phyloP scores from a whole-genome alignment of 768 basidiomycete genomes.

The Cubamyces lactineus region DNA sequence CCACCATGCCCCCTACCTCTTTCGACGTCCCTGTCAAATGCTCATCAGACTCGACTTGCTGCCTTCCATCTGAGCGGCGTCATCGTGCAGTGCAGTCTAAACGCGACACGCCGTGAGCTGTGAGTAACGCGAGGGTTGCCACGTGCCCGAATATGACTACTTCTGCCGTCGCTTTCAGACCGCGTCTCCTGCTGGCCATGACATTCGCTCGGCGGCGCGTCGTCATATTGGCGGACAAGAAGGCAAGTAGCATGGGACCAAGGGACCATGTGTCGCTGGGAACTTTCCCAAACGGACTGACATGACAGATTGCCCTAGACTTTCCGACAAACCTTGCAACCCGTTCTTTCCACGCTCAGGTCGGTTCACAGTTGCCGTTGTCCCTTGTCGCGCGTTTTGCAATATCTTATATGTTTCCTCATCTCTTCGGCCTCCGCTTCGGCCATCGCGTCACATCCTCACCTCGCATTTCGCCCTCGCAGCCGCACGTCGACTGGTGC shows the following conservation, averaged over 20 bases:
- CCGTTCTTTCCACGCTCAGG: constrained; percentile 11
- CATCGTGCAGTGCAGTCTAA: neutral
- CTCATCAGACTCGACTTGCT: constrained; percentile 1
- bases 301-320: constrained; percentile 22
- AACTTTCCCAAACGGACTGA: constrained; percentile 23
- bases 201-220: neutral
- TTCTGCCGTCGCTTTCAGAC: constrained; percentile 20
- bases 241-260: constrained; percentile 3
- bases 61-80: neutral
- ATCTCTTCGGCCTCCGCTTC: neutral
- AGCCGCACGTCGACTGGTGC: neutral
- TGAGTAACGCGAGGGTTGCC: constrained; percentile 13
- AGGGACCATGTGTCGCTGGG: constrained; percentile 18
- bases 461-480: neutral
- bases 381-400: neutral
- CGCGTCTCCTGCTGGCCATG: constrained; percentile 1
- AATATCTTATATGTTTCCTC: neutral
- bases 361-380: neutral
- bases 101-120: constrained; percentile 17
- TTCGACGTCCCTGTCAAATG: constrained; percentile 7
- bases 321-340: constrained; percentile 14
- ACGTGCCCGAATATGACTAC: constrained; percentile 26
- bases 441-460: neutral
- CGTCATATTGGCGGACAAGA: neutral
- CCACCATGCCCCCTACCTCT: neutral